phyloP scores from a whole-genome alignment of 2,329 filamentous ascomycete genomes.

The Emmonsiellopsis sp. region DNA sequence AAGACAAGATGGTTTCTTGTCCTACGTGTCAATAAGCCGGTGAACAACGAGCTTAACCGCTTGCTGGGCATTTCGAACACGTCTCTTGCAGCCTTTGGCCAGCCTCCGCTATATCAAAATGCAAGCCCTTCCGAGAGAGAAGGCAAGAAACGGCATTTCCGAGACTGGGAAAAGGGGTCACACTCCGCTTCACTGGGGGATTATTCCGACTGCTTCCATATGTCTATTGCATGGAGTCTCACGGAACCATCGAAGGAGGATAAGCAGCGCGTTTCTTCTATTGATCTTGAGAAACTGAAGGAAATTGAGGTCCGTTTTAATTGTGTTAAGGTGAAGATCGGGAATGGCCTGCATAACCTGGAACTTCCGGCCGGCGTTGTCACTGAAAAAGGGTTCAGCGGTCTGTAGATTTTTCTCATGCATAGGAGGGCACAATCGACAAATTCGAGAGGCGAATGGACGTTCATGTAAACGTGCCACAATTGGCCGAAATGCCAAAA shows the following conservation, averaged over 20 bases:
- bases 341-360: conserved; percentile 51
- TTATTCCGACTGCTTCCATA: conserved; percentile 60
- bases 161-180: not conserved
- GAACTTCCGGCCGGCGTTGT: conserved; percentile 13
- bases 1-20: conserved; percentile 76
- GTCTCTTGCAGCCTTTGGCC: conserved; percentile 50
- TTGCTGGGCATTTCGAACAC: conserved; percentile 62
- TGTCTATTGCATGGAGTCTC: conserved; percentile 83
- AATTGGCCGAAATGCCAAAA: not conserved
- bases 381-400: conserved; percentile 10
- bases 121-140: conserved; percentile 13
- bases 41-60: conserved; percentile 47
- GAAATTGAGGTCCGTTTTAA: conserved; percentile 46
- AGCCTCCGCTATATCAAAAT: conserved; percentile 61
- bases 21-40: conserved; percentile 47
- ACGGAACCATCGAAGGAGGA: conserved; percentile 42
- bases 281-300: conserved; percentile 23
- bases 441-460: no score
- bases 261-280: conserved; percentile 17
- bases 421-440: no score
- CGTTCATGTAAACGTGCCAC: no score
- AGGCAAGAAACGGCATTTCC: conserved; percentile 4
- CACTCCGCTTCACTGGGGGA: conserved; percentile 20
- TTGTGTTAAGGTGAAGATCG: conserved; percentile 65
- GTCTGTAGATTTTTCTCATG: conserved; percentile 5